Evolutionary conservation across 345 rosid species (phyloP), one percentile per base, ranked within the genome.

Genomic region (Garcia nutans): DNA sequence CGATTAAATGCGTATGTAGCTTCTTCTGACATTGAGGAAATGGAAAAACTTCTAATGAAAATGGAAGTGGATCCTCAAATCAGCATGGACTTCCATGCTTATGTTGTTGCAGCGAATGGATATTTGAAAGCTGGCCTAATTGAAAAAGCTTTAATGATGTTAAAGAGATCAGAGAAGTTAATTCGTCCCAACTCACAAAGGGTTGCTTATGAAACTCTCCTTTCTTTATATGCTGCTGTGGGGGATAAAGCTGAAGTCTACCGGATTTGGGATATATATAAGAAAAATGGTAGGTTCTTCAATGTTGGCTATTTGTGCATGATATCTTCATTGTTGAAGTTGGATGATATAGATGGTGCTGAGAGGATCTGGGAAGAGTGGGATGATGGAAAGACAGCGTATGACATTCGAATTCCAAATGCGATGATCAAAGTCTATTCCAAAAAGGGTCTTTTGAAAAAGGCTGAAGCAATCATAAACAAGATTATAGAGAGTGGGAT

Each of bases 321-420:
- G 78, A 78, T 91, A 60, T 83, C 83, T 37, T 84, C 91, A n/a
- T 83, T 88, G 67, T 60, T 84, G 66, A 89, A 85, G 80, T 56
- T 89, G 73, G 89, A 84, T 57, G 91, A 91, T 49, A 56, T 87
- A 8, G 86, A 72, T 37, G 86, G 86, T 63, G 92, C 87, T 16
- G 91, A 88, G 81, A 86, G 63, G 75, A 83, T 89, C 64, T 84
- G 81, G 57, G 76, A 72, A 68, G 94, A 91, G 74, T 93, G 97
- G 97, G 79, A 83, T 76, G 80, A 82, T 41, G 70, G 72, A 19
- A 70, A 74, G 24, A 6, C 24, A 19, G 13, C 62, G 2, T 84
- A 80, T n/a, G 96, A 91, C 50, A 33, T 37, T 20, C 77, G 90
- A 60, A 76, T 91, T 64, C 88, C 90, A 10, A 85, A 80, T 60